Conservation (phyloP, 495 filamentous ascomycete genomes). For the Penicillium tannophilum region DNA sequence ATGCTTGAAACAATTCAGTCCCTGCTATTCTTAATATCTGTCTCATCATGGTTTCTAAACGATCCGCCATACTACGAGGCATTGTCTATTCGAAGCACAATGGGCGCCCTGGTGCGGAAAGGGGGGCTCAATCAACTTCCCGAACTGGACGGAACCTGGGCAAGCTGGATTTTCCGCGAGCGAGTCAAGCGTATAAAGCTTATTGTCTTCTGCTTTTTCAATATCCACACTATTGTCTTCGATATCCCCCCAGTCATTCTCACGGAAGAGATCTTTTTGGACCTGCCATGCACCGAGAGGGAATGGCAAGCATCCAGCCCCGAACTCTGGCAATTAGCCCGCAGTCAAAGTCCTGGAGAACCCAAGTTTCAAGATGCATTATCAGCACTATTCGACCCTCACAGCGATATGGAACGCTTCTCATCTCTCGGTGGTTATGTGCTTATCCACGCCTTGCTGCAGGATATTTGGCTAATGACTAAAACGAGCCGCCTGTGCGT, state of each 20-base stretch:
- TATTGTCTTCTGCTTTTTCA: conserved; percentile 52
- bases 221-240: conserved; percentile 53
- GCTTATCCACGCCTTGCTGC: conserved; percentile 67
- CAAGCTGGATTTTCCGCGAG: conserved; percentile 53
- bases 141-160: conserved; percentile 38
- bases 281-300: conserved; percentile 55
- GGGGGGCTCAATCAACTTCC: conserved; percentile 39
- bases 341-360: conserved; percentile 29
- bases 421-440: conserved; percentile 69
- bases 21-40: conserved; percentile 35
- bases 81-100: conserved; percentile 35
- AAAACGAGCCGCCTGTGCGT: conserved; percentile 53
- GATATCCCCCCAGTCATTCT: conserved; percentile 56
- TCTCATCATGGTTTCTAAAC: conserved; percentile 41
- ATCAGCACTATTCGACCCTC: conserved; percentile 29
- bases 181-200: conserved; percentile 48
- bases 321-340: conserved; percentile 32
- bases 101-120: conserved; percentile 39
- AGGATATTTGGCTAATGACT: conserved; percentile 68
- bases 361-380: conserved; percentile 41
- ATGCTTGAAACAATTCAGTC: conserved; percentile 38
- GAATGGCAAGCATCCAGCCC: conserved; percentile 39
- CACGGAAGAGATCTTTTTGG: conserved; percentile 63
- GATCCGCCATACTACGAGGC: conserved; percentile 40
- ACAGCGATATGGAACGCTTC: conserved; percentile 30